Base-by-base conservation (phyloP, 2,329 filamentous ascomycete species). In the Fusarium mangiferae region DNA sequence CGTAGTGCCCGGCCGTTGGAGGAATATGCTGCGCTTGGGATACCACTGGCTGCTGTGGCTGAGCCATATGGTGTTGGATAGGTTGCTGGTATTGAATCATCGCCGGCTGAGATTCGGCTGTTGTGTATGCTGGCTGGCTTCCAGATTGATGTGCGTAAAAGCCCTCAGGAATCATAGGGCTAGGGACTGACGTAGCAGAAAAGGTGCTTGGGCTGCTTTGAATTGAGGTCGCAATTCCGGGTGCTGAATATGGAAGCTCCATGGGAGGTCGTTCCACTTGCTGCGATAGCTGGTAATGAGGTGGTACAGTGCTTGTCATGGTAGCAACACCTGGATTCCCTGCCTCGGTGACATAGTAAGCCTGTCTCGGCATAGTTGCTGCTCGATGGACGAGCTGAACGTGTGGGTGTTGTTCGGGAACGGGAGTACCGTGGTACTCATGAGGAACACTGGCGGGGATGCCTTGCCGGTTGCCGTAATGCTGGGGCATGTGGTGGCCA, bases 261-360 rank as follows among this genome's bases (percentile, higher is more conserved):
- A 88, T 81, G 4, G 82, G 74, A 48, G 85, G 82, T 49, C 84
- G 81, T 63, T 87, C 87, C 33, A 84, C 82, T 52, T 85, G 84
- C 41, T 85, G 84, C n/a, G 85, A 84, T 56, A 89, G 83, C 57
- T 89, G 87, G 79, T 89, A 89, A 64, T 86, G 82, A 12, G 84
- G 80, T n/a, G 85, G 83, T 54, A 89, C 81, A 12, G 84, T 77
- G 72, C 85, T 85, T 80, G 88, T 89, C 86, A 91, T 88, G 18
- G 89, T 91, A 38, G 89, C 89, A 11, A 92, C 87, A 18, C 87
- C 88, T 15, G 90, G 89, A 75, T 91, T 91, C 78, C 85, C 87
- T 72, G 90, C 88, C 64, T 92, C 90, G 2, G 90, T 87, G 36
- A 91, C 85, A 75, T 90, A 92, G 78, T 86, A 90, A 41, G 82